These are phyloP conservation scores for Aspergillus oerlinghausenensis DNA, from an alignment of 2,329 filamentous ascomycete genomes.

Conservation along the genomic window DNA sequence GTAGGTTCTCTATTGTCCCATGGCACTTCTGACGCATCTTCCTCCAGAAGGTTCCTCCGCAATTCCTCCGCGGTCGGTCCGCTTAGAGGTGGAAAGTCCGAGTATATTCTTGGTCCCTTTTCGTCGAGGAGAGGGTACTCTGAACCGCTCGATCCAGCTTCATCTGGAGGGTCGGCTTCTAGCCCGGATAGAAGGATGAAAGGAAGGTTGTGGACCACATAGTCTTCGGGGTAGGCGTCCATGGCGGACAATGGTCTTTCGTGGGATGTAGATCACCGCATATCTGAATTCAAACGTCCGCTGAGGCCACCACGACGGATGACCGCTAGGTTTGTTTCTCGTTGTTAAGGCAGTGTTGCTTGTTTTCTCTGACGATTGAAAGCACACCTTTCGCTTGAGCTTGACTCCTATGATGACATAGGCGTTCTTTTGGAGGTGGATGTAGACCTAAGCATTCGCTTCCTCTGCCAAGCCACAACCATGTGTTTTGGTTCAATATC, in stretches of 20 bases:
- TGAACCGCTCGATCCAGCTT: slow-evolving; percentile 28
- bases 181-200: slow-evolving; percentile 79
- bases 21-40: slow-evolving; percentile 60
- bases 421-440: neutral
- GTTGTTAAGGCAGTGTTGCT: neutral
- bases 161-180: slow-evolving; percentile 36
- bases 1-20: slow-evolving; percentile 60
- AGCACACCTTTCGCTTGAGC: neutral
- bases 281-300: slow-evolving; percentile 20
- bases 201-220: slow-evolving; percentile 82
- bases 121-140: slow-evolving; percentile 50
- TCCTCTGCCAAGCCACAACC: neutral
- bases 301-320: neutral
- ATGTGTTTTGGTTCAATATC: neutral
- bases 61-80: slow-evolving; percentile 62
- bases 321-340: neutral
- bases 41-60: slow-evolving; percentile 59
- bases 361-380: neutral
- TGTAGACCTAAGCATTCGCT: neutral
- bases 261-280: slow-evolving; percentile 28
- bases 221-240: slow-evolving; percentile 55
- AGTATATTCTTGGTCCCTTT: slow-evolving; percentile 61
- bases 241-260: slow-evolving; percentile 33
- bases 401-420: neutral
- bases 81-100: slow-evolving; percentile 64